Evolutionary conservation across 352 stramenopile genomes (phyloP).

Genomic region (Stramenopiles sp.): DNA sequence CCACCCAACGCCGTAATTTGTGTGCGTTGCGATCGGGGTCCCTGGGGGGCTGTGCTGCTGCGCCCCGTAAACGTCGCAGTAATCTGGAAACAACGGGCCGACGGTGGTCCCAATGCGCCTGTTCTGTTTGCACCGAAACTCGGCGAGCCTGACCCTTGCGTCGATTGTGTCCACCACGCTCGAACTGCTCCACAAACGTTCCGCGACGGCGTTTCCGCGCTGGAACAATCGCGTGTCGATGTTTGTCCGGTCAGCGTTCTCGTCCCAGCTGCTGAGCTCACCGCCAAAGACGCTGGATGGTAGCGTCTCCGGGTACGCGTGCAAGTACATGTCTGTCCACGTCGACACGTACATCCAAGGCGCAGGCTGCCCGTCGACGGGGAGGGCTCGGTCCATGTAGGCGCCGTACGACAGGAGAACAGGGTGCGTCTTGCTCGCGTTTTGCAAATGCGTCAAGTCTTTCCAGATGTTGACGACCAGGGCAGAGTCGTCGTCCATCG

Average conservation of each 20-base stretch:
- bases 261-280: slow-evolving; percentile 27
- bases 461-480: slow-evolving; percentile 35
- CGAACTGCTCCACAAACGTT: slow-evolving; percentile 30
- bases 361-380: slow-evolving; percentile 31
- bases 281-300: too few relatives aligned
- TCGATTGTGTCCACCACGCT: slow-evolving; percentile 15
- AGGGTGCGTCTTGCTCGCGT: too few relatives aligned
- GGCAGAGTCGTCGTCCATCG: slow-evolving; percentile 14
- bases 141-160: slow-evolving; percentile 18
- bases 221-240: slow-evolving; percentile 34
- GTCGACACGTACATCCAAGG: too few relatives aligned
- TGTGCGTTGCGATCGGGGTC: too few relatives aligned
- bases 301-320: too few relatives aligned
- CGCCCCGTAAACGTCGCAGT: too few relatives aligned
- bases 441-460: slow-evolving; percentile 25
- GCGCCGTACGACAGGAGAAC: too few relatives aligned
- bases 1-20: too few relatives aligned
- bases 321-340: too few relatives aligned
- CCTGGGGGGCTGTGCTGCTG: too few relatives aligned
- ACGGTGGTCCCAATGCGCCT: too few relatives aligned
- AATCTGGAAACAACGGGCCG: too few relatives aligned
- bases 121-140: slow-evolving; percentile 28
- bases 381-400: slow-evolving; percentile 23
- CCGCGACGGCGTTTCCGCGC: slow-evolving; percentile 28
- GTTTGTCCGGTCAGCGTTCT: slow-evolving; percentile 29